Percentiles rank a stretch among this genome's conserved stretches.
Conservation (phyloP, 441 rosid genomes). For the Breynia disticha region DNA sequence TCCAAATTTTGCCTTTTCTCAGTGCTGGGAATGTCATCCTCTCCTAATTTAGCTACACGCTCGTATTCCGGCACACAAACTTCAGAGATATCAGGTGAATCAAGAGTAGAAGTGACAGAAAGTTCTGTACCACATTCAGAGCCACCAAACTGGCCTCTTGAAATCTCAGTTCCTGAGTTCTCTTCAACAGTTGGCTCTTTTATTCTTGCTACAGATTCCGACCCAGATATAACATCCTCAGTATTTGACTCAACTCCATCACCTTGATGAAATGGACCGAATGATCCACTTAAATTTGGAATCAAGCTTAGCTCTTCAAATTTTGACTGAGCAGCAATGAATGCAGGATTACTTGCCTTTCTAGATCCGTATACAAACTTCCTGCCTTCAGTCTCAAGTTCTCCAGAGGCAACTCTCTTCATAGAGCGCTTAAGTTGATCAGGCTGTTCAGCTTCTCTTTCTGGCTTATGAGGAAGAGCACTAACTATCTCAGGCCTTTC, state of each 20-base stretch:
- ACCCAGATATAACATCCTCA: conserved; percentile 24
- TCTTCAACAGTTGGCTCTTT: conserved; percentile 27
- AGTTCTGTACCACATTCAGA: conserved; percentile 93
- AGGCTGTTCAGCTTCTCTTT: conserved; percentile 34
- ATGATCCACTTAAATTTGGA: conserved; percentile 31
- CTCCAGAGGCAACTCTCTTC: conserved; percentile 48
- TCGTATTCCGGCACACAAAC: conserved; percentile 33
- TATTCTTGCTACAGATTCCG: conserved; percentile 16
- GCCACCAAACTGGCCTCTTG: conserved; percentile 36
- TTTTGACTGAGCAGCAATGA: conserved; percentile 60
- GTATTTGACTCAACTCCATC: conserved; percentile 29
- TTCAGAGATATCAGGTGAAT: conserved; percentile 67
- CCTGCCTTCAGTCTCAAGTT: conserved; percentile 36
- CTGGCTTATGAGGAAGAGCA: conserved; percentile 25
- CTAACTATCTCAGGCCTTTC: conserved; percentile 23
- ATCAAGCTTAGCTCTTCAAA: conserved; percentile 59
- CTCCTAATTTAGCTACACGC: conserved; percentile 30
- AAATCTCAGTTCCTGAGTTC: conserved; percentile 19
- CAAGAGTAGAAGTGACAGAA: conserved; percentile 80
- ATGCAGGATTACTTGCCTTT: conserved; percentile 56
- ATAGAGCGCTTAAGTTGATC: conserved; percentile 38
- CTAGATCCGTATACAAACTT: conserved; percentile 34
- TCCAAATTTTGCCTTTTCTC: conserved; percentile 20
- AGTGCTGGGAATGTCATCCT: conserved; percentile 23
- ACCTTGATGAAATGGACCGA: conserved; percentile 33